These are phyloP conservation scores for Ricinus communis DNA, from an alignment of 345 rosid genomes.

Conservation along the genomic window DNA sequence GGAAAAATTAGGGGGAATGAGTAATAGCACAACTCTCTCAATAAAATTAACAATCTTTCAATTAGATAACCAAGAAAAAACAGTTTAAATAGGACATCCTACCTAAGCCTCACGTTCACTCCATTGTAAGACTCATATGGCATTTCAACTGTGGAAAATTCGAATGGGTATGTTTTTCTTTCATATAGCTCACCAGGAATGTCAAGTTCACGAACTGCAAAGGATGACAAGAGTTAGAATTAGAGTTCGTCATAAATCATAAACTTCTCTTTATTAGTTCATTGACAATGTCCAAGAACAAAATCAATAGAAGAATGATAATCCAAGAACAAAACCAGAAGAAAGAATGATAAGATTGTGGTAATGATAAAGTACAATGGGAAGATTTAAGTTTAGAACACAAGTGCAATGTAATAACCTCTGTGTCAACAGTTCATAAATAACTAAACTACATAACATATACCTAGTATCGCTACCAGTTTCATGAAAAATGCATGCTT, in stretches of 20 bases:
- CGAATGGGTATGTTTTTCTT: constrained; percentile 53
- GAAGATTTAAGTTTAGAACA: background rate
- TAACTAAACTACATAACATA: background rate
- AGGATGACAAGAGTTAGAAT: constrained; percentile 7
- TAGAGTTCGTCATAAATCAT: constrained; percentile 6
- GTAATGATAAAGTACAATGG: background rate
- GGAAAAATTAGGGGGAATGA: background rate
- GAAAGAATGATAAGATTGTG: background rate
- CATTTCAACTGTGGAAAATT: constrained; percentile 60
- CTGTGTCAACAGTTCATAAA: background rate
- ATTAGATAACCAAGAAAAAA: background rate
- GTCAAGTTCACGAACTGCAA: constrained; percentile 50
- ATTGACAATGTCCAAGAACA: background rate
- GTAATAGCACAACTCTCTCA: background rate
- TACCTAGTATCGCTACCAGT: background rate
- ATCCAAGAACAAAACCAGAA: background rate
- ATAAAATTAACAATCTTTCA: background rate
- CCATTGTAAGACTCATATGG: constrained; percentile 59
- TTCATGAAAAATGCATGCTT: constrained; percentile 2
- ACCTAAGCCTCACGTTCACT: constrained; percentile 58
- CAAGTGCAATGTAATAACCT: background rate
- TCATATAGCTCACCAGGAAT: constrained; percentile 52
- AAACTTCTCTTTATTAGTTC: background rate
- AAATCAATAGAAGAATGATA: background rate
- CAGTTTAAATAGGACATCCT: constrained; percentile 7